phyloP scores from a whole-genome alignment of 352 stramenopile genomes.

The Hyaloperonospora brassicae region DNA sequence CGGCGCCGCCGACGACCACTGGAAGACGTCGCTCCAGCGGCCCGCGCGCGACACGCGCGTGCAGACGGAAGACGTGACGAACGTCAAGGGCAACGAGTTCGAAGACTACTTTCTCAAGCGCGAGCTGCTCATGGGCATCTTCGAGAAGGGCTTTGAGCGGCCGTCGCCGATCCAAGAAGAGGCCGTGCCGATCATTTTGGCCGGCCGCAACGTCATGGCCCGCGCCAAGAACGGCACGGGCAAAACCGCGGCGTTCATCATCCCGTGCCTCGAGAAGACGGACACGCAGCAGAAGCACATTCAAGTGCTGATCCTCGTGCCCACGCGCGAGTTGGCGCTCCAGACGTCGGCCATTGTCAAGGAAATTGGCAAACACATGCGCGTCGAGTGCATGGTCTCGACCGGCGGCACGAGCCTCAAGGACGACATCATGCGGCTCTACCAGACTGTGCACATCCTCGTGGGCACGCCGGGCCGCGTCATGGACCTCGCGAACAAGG shows the following conservation, averaged over 20 bases:
- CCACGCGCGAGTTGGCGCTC: constrained; percentile 96
- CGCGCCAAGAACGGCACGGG: constrained; percentile 99
- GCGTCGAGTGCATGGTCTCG: constrained; percentile 96
- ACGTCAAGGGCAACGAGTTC: constrained; percentile 99
- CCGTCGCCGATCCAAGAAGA: constrained; percentile 99
- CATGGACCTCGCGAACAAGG: constrained; percentile 97
- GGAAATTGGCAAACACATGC: constrained; percentile 97
- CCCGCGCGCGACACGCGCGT: constrained; percentile 84
- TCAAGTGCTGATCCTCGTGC: constrained; percentile 98
- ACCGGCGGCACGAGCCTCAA: constrained; percentile 97
- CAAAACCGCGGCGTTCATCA: constrained; percentile 99
- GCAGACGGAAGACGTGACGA: constrained; percentile 95
- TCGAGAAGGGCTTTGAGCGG: constrained; percentile 99
- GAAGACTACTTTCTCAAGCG: constrained; percentile 99
- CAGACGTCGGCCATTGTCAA: constrained; percentile 98
- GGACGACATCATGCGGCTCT: constrained; percentile 99
- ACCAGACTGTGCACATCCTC: constrained; percentile 98
- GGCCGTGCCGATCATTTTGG: constrained; percentile 97
- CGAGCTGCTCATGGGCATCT: constrained; percentile 99
- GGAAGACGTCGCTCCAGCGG: constrained; percentile 71
- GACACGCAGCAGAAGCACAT: constrained; percentile 94
- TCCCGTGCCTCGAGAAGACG: constrained; percentile 99
- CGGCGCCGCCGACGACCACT: constrained; percentile 40
- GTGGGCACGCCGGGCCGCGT: constrained; percentile 98
- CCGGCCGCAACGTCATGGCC: constrained; percentile 96